Evolutionary conservation across 2,329 filamentous ascomycete species (phyloP).

Genomic region (Pyricularia grisea): DNA sequence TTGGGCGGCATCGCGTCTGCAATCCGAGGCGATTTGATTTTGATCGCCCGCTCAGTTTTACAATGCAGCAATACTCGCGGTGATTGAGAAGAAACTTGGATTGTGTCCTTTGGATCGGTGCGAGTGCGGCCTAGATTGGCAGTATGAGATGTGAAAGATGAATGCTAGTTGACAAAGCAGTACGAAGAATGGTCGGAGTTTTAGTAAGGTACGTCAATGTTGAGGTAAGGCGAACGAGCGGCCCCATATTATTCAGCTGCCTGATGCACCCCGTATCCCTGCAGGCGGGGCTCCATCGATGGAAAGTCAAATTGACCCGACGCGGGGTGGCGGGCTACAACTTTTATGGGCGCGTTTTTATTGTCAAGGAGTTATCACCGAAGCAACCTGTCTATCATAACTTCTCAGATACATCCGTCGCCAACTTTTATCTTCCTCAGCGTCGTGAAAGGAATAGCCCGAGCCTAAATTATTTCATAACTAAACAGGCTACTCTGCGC

Average conservation of each 20-base stretch:
- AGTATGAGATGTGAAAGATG: background rate
- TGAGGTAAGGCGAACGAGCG: background rate
- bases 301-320: background rate
- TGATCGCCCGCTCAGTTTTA: background rate
- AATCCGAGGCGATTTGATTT: background rate
- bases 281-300: background rate
- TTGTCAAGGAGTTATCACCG: background rate
- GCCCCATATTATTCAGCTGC: background rate
- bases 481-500: background rate
- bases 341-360: conserved; percentile 1
- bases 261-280: background rate
- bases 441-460: background rate
- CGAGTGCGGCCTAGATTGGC: background rate
- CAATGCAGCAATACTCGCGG: background rate
- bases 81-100: background rate
- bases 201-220: background rate
- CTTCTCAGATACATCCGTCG: background rate
- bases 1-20: conserved; percentile 44
- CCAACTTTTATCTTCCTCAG: background rate
- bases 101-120: background rate
- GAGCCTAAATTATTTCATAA: background rate
- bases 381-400: background rate
- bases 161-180: background rate
- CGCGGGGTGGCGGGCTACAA: background rate
- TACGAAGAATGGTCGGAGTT: background rate